Evolutionary conservation across 78 protist species (phyloP).

Genomic region (Guillardia theta): DNA sequence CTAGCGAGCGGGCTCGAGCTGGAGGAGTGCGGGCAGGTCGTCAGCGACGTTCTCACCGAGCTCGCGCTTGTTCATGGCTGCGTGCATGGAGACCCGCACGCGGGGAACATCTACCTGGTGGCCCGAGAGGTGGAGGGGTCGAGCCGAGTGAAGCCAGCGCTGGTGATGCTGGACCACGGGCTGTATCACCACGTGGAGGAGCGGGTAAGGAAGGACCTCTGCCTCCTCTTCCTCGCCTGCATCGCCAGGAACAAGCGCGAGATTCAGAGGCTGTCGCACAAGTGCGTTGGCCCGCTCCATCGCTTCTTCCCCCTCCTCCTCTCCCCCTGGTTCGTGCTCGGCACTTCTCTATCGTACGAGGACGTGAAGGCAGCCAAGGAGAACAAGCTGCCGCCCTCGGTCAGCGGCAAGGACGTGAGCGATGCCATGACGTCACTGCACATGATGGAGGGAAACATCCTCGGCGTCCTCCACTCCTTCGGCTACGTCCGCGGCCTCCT

Average conservation of each 20-base stretch:
- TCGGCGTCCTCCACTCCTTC: neutral
- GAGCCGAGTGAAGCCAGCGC: neutral
- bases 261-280: neutral
- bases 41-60: neutral
- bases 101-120: neutral
- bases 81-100: constrained; percentile 32
- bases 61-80: neutral
- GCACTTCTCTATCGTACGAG: neutral
- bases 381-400: constrained; percentile 18
- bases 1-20: neutral
- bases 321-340: constrained; percentile 20
- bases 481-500: constrained; percentile 8
- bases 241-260: neutral
- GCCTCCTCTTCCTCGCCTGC: neutral
- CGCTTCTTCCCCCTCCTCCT: constrained; percentile 29
- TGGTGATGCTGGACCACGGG: constrained; percentile 28
- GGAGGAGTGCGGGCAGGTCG: neutral
- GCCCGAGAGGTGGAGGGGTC: neutral
- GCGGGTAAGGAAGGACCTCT: neutral
- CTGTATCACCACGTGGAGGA: constrained; percentile 7
- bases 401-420: neutral
- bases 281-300: constrained; percentile 21
- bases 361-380: neutral
- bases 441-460: neutral
- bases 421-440: constrained; percentile 22